These are phyloP conservation scores for Trichoderma sp. DNA, from an alignment of 2,329 filamentous ascomycete genomes.

Conservation along the genomic window DNA sequence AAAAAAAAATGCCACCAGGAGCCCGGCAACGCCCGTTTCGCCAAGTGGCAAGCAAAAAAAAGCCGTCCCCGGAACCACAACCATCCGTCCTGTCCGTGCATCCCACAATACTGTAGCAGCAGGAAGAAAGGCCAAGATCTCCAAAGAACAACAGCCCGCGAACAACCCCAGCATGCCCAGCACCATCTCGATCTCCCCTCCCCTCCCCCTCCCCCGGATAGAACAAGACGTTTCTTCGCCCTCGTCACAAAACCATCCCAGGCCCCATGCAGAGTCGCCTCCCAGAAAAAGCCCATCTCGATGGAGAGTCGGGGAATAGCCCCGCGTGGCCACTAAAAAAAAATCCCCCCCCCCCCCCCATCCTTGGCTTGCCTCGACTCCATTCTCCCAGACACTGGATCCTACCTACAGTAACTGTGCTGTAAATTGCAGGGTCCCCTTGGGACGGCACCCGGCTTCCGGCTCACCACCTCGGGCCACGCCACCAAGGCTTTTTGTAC, in stretches of 20 bases:
- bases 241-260: neutral
- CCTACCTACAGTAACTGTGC: no score
- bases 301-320: neutral
- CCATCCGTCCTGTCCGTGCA: neutral
- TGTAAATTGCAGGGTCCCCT: neutral
- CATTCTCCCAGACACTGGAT: neutral
- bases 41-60: slow-evolving; percentile 13
- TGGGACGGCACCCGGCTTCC: neutral
- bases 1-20: slow-evolving; percentile 8
- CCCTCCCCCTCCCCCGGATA: no score
- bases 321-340: neutral
- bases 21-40: neutral
- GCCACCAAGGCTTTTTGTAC: neutral
- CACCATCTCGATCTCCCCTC: neutral
- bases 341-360: neutral
- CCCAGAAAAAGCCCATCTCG: neutral
- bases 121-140: neutral
- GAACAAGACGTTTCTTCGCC: neutral
- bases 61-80: neutral
- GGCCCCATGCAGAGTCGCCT: neutral
- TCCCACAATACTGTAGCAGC: neutral
- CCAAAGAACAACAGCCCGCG: no score
- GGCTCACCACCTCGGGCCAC: neutral
- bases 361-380: neutral
- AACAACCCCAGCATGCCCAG: neutral